A percentile compares a stretch with the other conserved stretches of the same genome.
These are phyloP conservation scores for Arthroderma sp. DNA, from an alignment of 2,329 filamentous ascomycete genomes.

Conservation along the genomic window DNA sequence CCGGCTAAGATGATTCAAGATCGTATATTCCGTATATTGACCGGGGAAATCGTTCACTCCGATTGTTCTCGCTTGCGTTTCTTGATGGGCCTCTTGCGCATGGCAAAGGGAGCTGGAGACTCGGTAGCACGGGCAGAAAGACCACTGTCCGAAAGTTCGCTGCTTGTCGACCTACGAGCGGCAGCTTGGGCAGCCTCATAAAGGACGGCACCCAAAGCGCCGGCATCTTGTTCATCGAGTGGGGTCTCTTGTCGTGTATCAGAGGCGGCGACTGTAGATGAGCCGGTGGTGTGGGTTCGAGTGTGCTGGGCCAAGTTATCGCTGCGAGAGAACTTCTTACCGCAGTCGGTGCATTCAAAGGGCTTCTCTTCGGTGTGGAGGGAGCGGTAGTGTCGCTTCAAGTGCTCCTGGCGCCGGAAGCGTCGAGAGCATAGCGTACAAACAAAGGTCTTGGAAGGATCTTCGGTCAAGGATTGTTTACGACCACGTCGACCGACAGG, in stretches of 20 bases:
- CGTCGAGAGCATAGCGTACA: constrained; percentile 93
- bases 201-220: constrained; percentile 59
- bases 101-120: constrained; percentile 17
- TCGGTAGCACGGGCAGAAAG: constrained; percentile 16
- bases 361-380: constrained; percentile 98
- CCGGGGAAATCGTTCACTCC: background rate
- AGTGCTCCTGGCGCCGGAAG: constrained; percentile 94
- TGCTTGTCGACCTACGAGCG: constrained; percentile 44
- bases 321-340: constrained; percentile 97
- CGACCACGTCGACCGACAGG: constrained; percentile 82
- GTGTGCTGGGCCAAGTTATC: constrained; percentile 96
- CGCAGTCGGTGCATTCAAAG: constrained; percentile 92
- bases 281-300: constrained; percentile 79
- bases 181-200: constrained; percentile 68
- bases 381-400: constrained; percentile 96
- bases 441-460: constrained; percentile 95
- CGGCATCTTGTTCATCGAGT: constrained; percentile 45
- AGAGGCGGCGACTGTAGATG: constrained; percentile 80
- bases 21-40: too few species aligned
- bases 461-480: constrained; percentile 96
- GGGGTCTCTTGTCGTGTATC: constrained; percentile 49
- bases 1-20: too few species aligned
- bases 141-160: constrained; percentile 29
- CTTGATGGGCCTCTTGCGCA: constrained; percentile 47
- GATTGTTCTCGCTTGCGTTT: constrained; percentile 57